Evolutionary conservation across 805 yeast species (phyloP).

Genomic region (Yarrowia sp.): DNA sequence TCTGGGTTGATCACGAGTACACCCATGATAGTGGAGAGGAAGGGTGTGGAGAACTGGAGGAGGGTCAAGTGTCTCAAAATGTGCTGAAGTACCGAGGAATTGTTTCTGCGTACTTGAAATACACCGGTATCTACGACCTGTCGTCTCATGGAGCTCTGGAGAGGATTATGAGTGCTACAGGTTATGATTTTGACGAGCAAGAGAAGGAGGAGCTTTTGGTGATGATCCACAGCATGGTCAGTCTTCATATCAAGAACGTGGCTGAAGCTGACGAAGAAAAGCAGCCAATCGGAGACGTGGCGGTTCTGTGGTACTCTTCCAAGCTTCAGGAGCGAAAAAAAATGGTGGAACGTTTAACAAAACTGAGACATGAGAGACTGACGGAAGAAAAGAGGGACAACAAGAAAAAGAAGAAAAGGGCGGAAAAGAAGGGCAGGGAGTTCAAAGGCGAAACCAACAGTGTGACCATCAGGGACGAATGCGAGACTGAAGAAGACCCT

Average conservation of each 20-base stretch:
- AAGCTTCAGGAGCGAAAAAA: too few relatives aligned
- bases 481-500: too few relatives aligned
- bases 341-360: too few relatives aligned
- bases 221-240: not conserved
- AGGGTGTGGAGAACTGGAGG: not conserved
- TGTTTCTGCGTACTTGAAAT: not conserved
- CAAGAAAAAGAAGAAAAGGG: not conserved
- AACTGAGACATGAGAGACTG: not conserved
- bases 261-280: too few relatives aligned
- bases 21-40: not conserved
- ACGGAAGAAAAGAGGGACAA: not conserved
- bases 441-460: too few relatives aligned
- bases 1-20: not conserved
- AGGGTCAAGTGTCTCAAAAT: too few relatives aligned
- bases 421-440: not conserved
- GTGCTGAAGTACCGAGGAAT: not conserved
- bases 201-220: not conserved
- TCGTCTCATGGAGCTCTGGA: not conserved
- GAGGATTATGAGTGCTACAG: not conserved
- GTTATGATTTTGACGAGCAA: not conserved
- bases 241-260: too few relatives aligned
- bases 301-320: not conserved
- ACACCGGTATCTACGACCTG: not conserved
- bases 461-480: not conserved
- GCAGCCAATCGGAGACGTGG: too few relatives aligned